Evolutionary conservation across 495 filamentous ascomycete species (phyloP).

Genomic region (Neurospora cerealis): DNA sequence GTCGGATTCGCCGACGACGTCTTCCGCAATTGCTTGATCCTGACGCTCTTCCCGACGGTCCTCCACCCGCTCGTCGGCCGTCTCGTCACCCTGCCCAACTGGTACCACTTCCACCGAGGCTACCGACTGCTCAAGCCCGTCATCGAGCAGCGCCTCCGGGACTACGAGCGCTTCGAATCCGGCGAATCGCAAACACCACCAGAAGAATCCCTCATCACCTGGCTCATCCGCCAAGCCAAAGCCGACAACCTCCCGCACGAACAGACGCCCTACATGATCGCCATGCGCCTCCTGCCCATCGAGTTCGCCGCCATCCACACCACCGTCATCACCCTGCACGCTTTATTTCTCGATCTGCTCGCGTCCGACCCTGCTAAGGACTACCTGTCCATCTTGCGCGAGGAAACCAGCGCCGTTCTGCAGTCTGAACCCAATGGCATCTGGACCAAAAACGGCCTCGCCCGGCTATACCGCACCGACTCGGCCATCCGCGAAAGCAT

Average conservation of each 20-base stretch:
- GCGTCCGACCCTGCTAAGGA: constrained; percentile 18
- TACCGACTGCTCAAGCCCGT: constrained; percentile 14
- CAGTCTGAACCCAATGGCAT: constrained; percentile 16
- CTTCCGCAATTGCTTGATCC: constrained; percentile 23
- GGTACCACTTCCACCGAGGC: constrained; percentile 19
- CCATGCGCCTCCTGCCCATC: constrained; percentile 27
- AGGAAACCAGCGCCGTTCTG: constrained; percentile 24
- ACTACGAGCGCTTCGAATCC: constrained; percentile 14
- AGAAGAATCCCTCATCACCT: constrained; percentile 27
- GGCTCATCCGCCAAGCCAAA: constrained; percentile 26
- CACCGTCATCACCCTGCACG: constrained; percentile 32
- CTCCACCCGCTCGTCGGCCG: constrained; percentile 24
- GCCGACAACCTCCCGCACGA: constrained; percentile 13
- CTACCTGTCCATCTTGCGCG: constrained; percentile 23
- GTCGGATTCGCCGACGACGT: constrained; percentile 24
- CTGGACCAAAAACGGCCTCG: constrained; percentile 32
- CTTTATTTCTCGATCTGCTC: constrained; percentile 34
- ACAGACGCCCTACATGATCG: constrained; percentile 13
- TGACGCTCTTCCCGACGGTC: constrained; percentile 25
- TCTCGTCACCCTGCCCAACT: constrained; percentile 18
- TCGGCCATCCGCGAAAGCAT: constrained; percentile 28
- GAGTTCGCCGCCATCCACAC: constrained; percentile 41
- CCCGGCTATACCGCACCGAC: constrained; percentile 20
- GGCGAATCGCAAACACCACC: constrained; percentile 3
- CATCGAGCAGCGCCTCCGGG: constrained; percentile 20